phyloP scores from a whole-genome alignment of 306 rosid species.

The Corylus americana region DNA sequence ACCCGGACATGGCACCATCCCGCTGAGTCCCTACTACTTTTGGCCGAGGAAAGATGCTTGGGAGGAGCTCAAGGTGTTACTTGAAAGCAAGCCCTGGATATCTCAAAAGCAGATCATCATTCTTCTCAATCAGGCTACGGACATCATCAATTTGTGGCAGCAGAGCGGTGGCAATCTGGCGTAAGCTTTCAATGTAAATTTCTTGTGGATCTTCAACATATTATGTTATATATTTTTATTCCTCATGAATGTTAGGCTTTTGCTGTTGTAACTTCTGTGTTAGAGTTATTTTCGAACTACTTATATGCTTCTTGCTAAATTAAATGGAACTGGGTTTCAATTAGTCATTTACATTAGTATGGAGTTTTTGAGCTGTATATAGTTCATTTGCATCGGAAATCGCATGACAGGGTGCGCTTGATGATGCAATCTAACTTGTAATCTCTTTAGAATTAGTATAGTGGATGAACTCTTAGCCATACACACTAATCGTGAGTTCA shows the following conservation, averaged over 20 bases:
- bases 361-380: not conserved
- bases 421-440: not conserved
- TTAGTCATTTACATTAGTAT: not conserved
- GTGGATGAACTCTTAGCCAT: not conserved
- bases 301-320: conserved; percentile 18
- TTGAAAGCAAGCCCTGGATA: conserved; percentile 97
- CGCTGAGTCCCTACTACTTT: conserved; percentile 93
- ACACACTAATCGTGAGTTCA: not conserved
- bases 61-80: conserved; percentile 95
- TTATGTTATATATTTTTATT: conserved; percentile 25
- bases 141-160: conserved; percentile 97
- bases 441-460: not conserved
- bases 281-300: conserved; percentile 6
- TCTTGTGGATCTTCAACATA: conserved; percentile 1
- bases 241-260: conserved; percentile 7
- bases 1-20: conserved; percentile 85
- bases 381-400: not conserved
- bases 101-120: conserved; percentile 97
- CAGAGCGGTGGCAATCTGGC: conserved; percentile 92
- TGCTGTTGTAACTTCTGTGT: conserved; percentile 27
- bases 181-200: conserved; percentile 31
- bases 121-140: conserved; percentile 98
- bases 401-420: not conserved
- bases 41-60: conserved; percentile 99
- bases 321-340: conserved; percentile 10